These are phyloP conservation scores for Yarrowia sp. DNA, from an alignment of 805 yeast species.

Conservation along the genomic window DNA sequence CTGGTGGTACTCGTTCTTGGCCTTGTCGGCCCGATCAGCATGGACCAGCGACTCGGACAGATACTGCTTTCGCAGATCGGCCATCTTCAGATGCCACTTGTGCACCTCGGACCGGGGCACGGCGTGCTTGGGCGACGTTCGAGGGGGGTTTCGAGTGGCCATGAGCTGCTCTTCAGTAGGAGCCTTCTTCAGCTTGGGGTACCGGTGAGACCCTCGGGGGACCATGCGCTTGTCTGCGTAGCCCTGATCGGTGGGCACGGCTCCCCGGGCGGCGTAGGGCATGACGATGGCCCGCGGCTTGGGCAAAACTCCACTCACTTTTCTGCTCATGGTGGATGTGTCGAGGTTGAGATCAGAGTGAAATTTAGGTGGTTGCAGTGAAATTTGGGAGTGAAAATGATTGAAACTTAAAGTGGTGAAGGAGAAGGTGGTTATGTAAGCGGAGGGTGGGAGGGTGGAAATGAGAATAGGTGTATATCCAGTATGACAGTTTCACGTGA, in stretches of 20 bases:
- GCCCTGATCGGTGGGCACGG: conserved; percentile 2
- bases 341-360: neutral
- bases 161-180: conserved; percentile 7
- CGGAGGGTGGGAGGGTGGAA: too few species aligned
- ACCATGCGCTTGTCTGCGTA: conserved; percentile 33
- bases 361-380: neutral
- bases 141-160: conserved; percentile 3
- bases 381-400: conserved; percentile 5
- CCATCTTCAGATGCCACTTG: conserved; percentile 34
- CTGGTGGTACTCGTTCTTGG: conserved; percentile 13
- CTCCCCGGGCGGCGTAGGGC: conserved; percentile 28
- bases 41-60: conserved; percentile 6
- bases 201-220: conserved; percentile 23
- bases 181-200: neutral
- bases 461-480: too few species aligned
- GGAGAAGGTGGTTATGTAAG: too few species aligned
- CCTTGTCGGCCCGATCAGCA: conserved; percentile 18
- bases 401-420: neutral
- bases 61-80: conserved; percentile 30
- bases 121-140: conserved; percentile 20
- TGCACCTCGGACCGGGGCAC: conserved; percentile 15
- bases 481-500: too few species aligned
- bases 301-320: conserved; percentile 35
- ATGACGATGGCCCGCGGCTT: conserved; percentile 31
- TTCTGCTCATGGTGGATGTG: conserved; percentile 18